These are phyloP conservation scores for Lichtheimia ramosa DNA, from an alignment of 371 early-diverging fungal genomes.

Conservation along the genomic window DNA sequence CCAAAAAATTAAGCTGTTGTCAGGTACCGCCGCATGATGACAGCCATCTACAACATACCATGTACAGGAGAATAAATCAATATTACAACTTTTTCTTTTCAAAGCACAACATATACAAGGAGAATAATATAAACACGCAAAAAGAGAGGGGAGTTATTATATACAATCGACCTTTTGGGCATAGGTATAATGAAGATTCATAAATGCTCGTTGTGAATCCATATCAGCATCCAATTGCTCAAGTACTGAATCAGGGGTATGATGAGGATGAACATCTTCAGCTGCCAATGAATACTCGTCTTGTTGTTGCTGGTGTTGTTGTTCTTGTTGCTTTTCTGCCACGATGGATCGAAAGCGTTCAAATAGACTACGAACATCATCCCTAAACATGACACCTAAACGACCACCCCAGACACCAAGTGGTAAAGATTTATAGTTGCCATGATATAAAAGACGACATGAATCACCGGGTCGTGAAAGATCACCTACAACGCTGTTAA, in stretches of 20 bases:
- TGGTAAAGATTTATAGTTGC: slow-evolving; percentile 40
- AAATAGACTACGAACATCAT: slow-evolving; percentile 33
- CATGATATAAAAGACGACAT: slow-evolving; percentile 9
- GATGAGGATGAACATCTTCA: no score
- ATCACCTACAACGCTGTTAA: slow-evolving; percentile 25
- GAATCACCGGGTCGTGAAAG: slow-evolving; percentile 2
- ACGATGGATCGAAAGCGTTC: slow-evolving; percentile 15
- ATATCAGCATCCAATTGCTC: slow-evolving; percentile 33
- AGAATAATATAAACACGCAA: neutral
- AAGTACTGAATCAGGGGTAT: slow-evolving; percentile 10
- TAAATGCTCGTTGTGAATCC: slow-evolving; percentile 32
- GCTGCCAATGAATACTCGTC: slow-evolving; percentile 10
- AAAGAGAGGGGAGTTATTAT: neutral
- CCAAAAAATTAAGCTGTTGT: no score
- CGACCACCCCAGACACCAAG: slow-evolving; percentile 53
- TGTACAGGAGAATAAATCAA: no score
- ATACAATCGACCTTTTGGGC: slow-evolving; percentile 13
- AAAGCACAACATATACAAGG: slow-evolving; percentile 5
- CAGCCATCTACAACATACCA: no score
- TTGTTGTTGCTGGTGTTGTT: slow-evolving; percentile 12
- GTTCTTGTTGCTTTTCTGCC: slow-evolving; percentile 2
- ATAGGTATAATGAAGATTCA: slow-evolving; percentile 37
- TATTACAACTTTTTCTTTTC: no score
- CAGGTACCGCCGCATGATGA: no score
- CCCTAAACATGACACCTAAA: slow-evolving; percentile 43